Evolutionary conservation across 805 yeast genomes (phyloP).

Genomic region (Starmerella lactis-condensi): DNA sequence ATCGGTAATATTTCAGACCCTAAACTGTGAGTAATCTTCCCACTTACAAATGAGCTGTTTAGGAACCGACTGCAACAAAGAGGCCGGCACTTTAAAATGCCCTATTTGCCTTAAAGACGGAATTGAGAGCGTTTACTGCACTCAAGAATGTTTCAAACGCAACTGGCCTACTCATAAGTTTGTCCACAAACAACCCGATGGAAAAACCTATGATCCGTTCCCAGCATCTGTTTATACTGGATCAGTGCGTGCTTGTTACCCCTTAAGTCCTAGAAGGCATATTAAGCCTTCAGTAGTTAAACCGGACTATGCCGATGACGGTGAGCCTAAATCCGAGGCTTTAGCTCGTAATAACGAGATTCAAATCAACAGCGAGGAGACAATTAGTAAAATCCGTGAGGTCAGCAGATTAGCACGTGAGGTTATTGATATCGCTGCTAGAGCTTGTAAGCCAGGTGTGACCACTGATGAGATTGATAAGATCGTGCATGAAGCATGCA

Average conservation of each 20-base stretch:
- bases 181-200: conserved; percentile 36
- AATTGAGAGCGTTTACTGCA: conserved; percentile 49
- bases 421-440: conserved; percentile 75
- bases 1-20: conserved; percentile 5
- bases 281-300: conserved; percentile 52
- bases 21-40: too few relatives aligned
- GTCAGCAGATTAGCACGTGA: conserved; percentile 70
- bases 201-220: conserved; percentile 63
- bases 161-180: conserved; percentile 42
- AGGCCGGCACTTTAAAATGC: conserved; percentile 66
- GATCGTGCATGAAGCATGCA: conserved; percentile 70
- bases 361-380: conserved; percentile 43
- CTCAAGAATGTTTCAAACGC: conserved; percentile 66
- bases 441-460: conserved; percentile 65
- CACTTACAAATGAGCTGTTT: conserved; percentile 31
- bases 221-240: conserved; percentile 66
- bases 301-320: conserved; percentile 74
- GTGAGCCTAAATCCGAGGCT: conserved; percentile 65
- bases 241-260: conserved; percentile 55
- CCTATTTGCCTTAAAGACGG: conserved; percentile 76
- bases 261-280: conserved; percentile 50
- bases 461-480: conserved; percentile 86
- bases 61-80: conserved; percentile 72
- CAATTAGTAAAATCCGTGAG: conserved; percentile 52
- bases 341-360: conserved; percentile 38